Conservation (phyloP, 140 eudicot species). For the Stevia rebaudiana region DNA sequence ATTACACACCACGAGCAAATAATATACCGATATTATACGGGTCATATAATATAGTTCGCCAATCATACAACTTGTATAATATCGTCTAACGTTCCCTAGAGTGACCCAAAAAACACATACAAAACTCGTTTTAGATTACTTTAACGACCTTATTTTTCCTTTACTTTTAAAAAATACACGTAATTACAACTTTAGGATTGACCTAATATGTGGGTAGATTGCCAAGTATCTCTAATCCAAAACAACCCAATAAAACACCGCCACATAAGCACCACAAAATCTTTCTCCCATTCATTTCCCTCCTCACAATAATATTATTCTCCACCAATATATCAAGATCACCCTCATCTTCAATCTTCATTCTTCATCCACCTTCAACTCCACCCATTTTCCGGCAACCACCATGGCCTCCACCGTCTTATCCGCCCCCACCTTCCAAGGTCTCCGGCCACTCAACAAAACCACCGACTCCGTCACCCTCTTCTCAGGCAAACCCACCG, state of each 20-base stretch:
- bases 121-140: too few relatives aligned
- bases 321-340: slow-evolving; percentile 18
- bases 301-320: slow-evolving; percentile 43
- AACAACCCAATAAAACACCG: slow-evolving; percentile 30
- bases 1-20: too few relatives aligned
- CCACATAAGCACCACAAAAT: slow-evolving; percentile 40
- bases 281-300: slow-evolving; percentile 28
- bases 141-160: too few relatives aligned
- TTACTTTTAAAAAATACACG: too few relatives aligned
- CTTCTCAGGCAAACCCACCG: slow-evolving; percentile 11
- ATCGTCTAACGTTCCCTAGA: too few relatives aligned
- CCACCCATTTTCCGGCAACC: neutral
- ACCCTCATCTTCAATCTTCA: slow-evolving; percentile 8
- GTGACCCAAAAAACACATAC: too few relatives aligned
- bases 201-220: slow-evolving; percentile 6
- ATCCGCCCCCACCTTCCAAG: slow-evolving; percentile 72
- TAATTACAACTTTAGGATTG: too few relatives aligned
- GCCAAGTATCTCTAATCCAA: slow-evolving; percentile 44
- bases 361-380: too few relatives aligned
- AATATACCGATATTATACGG: too few relatives aligned
- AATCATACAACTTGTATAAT: too few relatives aligned
- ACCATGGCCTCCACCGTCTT: slow-evolving; percentile 57
- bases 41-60: too few relatives aligned
- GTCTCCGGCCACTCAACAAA: slow-evolving; percentile 60
- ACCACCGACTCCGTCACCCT: slow-evolving; percentile 21